Percentiles rank a stretch among this genome's conserved stretches.
phyloP scores from a whole-genome alignment of 441 rosid species.

The Gossypium schwendimanii region DNA sequence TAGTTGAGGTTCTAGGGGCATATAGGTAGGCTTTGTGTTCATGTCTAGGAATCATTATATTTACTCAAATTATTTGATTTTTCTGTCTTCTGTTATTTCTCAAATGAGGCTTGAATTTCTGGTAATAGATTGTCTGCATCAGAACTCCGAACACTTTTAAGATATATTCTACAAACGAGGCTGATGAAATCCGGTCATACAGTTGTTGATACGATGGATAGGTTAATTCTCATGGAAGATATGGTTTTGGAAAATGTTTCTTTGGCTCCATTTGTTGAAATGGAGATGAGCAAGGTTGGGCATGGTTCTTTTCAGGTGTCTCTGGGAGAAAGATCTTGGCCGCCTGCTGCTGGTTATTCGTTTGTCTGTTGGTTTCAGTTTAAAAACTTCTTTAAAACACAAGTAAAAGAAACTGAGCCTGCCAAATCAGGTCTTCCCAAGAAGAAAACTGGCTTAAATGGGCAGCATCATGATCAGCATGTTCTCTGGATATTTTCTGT shows the following conservation, averaged over 20 bases:
- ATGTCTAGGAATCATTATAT: conserved; percentile 13
- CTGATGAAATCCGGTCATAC: conserved; percentile 66
- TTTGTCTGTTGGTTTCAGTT: conserved; percentile 86
- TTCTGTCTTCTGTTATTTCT: conserved; percentile 15
- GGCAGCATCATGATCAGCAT: conserved; percentile 60
- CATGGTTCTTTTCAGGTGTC: conserved; percentile 79
- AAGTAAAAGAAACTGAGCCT: conserved; percentile 40
- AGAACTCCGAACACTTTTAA: conserved; percentile 78
- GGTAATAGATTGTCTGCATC: conserved; percentile 87
- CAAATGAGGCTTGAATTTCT: conserved; percentile 25
- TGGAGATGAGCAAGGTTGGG: conserved; percentile 77
- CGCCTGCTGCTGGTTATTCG: conserved; percentile 88
- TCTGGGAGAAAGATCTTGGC: conserved; percentile 86
- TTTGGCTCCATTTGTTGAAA: conserved; percentile 68
- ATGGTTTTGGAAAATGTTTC: conserved; percentile 57
- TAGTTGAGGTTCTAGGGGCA: conserved; percentile 98
- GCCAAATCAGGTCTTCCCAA: conserved; percentile 36
- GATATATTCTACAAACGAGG: conserved; percentile 86
- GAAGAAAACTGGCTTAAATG: conserved; percentile 34
- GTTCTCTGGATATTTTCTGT: conserved; percentile 89
- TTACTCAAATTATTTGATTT: conserved; percentile 11
- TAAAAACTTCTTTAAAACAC: conserved; percentile 49
- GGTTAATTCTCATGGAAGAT: conserved; percentile 66
- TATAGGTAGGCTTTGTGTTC: conserved; percentile 52
- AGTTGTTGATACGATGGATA: conserved; percentile 83